phyloP scores from a whole-genome alignment of 1,284 basidiomycete genomes.

The Stereum hirsutum region DNA sequence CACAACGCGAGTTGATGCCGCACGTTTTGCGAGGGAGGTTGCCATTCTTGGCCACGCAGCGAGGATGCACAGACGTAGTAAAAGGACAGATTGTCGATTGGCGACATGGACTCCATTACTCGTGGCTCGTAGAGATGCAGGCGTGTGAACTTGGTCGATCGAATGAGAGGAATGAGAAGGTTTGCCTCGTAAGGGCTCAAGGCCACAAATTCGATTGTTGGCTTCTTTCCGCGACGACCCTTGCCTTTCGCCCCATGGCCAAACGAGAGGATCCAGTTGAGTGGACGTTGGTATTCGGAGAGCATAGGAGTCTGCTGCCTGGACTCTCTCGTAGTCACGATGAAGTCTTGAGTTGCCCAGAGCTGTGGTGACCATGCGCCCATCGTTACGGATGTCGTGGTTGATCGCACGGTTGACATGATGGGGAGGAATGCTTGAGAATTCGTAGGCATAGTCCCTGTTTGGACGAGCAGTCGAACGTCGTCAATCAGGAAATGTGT shows the following conservation, averaged over 20 bases:
- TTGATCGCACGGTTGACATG: constrained; percentile 9
- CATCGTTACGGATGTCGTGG: too few relatives aligned
- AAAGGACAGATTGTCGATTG: constrained; percentile 28
- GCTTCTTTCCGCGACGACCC: neutral
- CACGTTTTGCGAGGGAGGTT: constrained; percentile 6
- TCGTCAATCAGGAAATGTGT: constrained; percentile 16
- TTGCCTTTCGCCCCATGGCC: too few relatives aligned
- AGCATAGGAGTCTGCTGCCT: neutral
- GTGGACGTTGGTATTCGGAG: constrained; percentile 28
- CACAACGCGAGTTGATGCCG: constrained; percentile 32
- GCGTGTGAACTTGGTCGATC: constrained; percentile 19
- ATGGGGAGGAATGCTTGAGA: constrained; percentile 7
- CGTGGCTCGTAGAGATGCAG: constrained; percentile 35
- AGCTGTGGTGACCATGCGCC: constrained; percentile 1
- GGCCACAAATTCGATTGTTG: constrained; percentile 21
- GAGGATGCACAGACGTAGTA: constrained; percentile 23
- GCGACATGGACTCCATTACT: constrained; percentile 21
- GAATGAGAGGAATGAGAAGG: constrained; percentile 26
- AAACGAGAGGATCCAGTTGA: constrained; percentile 34
- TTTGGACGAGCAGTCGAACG: constrained; percentile 20
- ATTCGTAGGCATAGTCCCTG: constrained; percentile 12
- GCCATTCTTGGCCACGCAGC: constrained; percentile 3
- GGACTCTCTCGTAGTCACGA: neutral
- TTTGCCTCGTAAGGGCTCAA: constrained; percentile 38
- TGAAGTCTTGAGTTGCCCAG: constrained; percentile 1